Base-by-base conservation (phyloP, 2,329 filamentous ascomycete species). In the Colletotrichum godetiae region DNA sequence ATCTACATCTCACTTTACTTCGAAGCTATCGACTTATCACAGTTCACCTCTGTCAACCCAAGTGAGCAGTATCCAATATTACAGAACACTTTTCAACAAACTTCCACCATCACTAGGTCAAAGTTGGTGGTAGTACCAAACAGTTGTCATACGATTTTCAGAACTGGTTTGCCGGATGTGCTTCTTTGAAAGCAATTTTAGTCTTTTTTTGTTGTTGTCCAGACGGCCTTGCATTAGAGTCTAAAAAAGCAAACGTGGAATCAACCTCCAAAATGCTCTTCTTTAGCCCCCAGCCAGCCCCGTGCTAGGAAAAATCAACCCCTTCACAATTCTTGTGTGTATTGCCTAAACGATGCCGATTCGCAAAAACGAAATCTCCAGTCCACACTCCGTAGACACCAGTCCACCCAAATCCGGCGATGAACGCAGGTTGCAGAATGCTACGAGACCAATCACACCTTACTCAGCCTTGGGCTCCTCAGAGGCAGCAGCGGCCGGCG, bases 391-490 rank as follows among this genome's bases (percentile, higher is more conserved):
- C 89, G 84, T 86, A 89, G 88, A 91, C 89, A 90, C 89, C 89
- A 86, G 84, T 85, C 87, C 85, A 84, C 84, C 87, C 84, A 82
- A 80, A 80, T 83, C 82, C 75, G 79, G 81, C 81, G 78, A 81
- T 82, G 81, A 82, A 82, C 82, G 82, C 82, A 81, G 81, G 82
- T 72, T 72, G 73, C 73, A 75, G 74, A 74, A 73, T 75, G 74
- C 73, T 57, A 75, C 65, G 58, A 52, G 62, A 75, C 65, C 55
- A 49, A 66, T 62, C 58, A 37, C 58, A 74, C 72, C 74, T 84
- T 90, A 91, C 86, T 91, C 89, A 80, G 87, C 86, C 91, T 94
- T 95, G 79, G 90, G 84, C 88, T 95, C 94, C 83, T 92, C 89
- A 68, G 86, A 80, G 72, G 87, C 78, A 71, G 86, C 83, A 74